Base-by-base conservation (phyloP, 495 filamentous ascomycete species). In the Penicillium angulare region DNA sequence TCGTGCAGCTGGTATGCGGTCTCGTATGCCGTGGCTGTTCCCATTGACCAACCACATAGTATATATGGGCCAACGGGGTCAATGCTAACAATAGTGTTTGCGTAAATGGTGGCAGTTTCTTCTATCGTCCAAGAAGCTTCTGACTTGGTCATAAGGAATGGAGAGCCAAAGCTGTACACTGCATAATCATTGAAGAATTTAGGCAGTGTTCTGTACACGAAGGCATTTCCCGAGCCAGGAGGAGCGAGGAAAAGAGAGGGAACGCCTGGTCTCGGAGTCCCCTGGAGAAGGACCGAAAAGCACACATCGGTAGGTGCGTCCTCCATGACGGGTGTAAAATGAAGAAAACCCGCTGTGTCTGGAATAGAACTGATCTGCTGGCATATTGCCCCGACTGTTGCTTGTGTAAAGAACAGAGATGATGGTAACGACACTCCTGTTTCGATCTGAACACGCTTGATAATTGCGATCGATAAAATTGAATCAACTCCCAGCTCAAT, bases 401-500 rank as follows among this genome's bases (percentile, higher is more conserved):
- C 24, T 23, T 52, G 42, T 5, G 51, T 52, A 33, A 59, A 59
- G 48, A 59, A 59, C 8, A 59, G 27, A n/a, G 51, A 55, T 27
- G 56, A 52, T 5, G 56, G 56, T 13, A 59, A 31, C 24, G 47
- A 52, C 2, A 55, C 46, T 22, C 52, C 46, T 43, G 56, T 55
- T 32, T 54, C 56, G 24, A 21, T 31, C 10, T 43, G 41, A 16
- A 59, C 42, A 12, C 41, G 51, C 9, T 52, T 51, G 35, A 55
- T 27, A 17, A 59, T 50, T 44, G 56, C 26, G 21, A 59, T 59
- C 13, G 56, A 55, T 12, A 34, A 31, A 18, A 59, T 59, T 24
- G 56, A 59, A 46, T 59, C 56, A 21, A 59, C 16, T n/a, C 56
- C 56, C 13, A 59, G 26, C 13, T 59, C 56, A 29, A 59, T 52